phyloP scores from a whole-genome alignment of 495 filamentous ascomycete genomes.

The Chaetomidium leptoderma region DNA sequence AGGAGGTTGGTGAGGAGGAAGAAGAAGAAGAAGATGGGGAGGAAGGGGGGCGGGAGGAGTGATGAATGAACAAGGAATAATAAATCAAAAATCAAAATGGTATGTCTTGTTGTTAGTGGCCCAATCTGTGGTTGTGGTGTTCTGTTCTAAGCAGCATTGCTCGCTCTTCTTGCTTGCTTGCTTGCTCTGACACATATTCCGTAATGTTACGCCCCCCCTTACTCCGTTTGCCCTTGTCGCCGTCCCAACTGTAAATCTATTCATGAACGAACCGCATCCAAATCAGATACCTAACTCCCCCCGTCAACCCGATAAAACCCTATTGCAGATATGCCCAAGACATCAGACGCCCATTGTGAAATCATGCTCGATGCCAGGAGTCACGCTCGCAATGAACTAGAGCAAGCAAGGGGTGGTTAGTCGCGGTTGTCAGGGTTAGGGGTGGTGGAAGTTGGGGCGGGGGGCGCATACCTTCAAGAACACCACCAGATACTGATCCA shows the following conservation, averaged over 20 bases:
- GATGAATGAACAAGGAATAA: too few species aligned
- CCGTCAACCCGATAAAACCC: background rate
- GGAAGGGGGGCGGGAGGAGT: constrained; percentile 5
- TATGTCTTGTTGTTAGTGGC: background rate
- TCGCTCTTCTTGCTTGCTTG: background rate
- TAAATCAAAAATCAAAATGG: too few species aligned
- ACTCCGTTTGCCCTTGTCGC: constrained; percentile 6
- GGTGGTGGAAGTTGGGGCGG: background rate
- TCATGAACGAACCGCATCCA: constrained; percentile 5
- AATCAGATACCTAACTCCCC: background rate
- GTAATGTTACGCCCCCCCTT: too few species aligned
- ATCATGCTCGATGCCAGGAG: constrained; percentile 95
- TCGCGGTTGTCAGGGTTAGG: background rate
- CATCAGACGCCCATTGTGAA: constrained; percentile 90
- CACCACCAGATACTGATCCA: constrained; percentile 96
- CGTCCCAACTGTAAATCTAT: constrained; percentile 1
- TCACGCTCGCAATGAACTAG: constrained; percentile 91
- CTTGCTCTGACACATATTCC: too few species aligned
- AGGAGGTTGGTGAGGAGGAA: constrained; percentile 64
- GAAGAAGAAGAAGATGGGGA: constrained; percentile 33
- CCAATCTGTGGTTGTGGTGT: constrained; percentile 5
- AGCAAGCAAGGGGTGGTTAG: constrained; percentile 18
- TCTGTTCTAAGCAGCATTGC: too few species aligned
- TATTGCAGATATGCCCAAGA: background rate
- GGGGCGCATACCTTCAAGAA: constrained; percentile 80